Conservation (phyloP, 768 basidiomycete species). For the Naganishia kalamii region DNA sequence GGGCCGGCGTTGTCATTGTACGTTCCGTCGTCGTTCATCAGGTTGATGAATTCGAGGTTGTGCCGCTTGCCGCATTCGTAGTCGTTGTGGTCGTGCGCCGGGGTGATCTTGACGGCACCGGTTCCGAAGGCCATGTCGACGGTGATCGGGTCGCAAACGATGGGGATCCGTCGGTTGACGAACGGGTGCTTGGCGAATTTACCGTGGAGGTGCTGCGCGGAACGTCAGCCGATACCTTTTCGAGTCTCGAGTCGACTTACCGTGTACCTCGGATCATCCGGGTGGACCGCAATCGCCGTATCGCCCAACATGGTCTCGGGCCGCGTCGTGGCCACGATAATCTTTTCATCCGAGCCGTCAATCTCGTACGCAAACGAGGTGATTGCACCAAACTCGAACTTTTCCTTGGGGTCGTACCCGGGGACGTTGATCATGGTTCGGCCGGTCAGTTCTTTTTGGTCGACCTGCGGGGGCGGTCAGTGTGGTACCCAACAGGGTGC, state of each 20-base stretch:
- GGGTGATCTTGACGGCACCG: slow-evolving; percentile 97
- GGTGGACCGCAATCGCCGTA: slow-evolving; percentile 93
- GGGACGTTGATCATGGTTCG: slow-evolving; percentile 82
- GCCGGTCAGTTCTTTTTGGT: slow-evolving; percentile 80
- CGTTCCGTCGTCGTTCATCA: slow-evolving; percentile 94
- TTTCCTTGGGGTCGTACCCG: slow-evolving; percentile 90
- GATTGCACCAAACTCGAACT: slow-evolving; percentile 93
- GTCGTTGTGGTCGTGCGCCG: slow-evolving; percentile 95
- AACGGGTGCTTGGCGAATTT: slow-evolving; percentile 89
- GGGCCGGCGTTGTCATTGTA: slow-evolving; percentile 82
- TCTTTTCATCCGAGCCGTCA: slow-evolving; percentile 80
- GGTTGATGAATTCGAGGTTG: slow-evolving; percentile 82
- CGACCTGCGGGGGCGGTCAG: slow-evolving; percentile 56
- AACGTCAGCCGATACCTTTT: background rate
- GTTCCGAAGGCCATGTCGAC: slow-evolving; percentile 96
- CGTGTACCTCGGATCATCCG: slow-evolving; percentile 81
- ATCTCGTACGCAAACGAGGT: slow-evolving; percentile 93
- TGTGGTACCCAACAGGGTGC: background rate
- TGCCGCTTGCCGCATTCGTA: slow-evolving; percentile 88
- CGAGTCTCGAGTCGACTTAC: slow-evolving; percentile 42
- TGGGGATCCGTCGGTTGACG: slow-evolving; percentile 74
- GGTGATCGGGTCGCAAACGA: slow-evolving; percentile 71
- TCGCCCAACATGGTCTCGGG: slow-evolving; percentile 98
- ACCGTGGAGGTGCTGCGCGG: slow-evolving; percentile 73
- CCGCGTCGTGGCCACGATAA: slow-evolving; percentile 92